Evolutionary conservation across 768 basidiomycete species (phyloP), one percentile per base, ranked within the genome.

Genomic region (Kwoniella bestiolae): DNA sequence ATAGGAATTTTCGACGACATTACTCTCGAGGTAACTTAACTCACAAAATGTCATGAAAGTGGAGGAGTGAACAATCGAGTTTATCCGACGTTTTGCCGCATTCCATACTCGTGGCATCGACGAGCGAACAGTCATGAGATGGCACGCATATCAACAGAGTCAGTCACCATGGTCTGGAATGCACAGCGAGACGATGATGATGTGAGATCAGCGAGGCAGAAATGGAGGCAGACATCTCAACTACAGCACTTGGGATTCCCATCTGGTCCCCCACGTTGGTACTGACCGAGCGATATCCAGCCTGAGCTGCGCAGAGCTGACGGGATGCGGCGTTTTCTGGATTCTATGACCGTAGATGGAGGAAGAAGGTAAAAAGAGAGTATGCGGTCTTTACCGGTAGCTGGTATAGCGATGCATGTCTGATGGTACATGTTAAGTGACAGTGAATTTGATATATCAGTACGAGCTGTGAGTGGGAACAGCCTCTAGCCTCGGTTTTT

Each of bases 261-360:
- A 47, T n/a, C 11, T 47, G 46, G 46, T 47, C 46, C 46, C 46
- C 46, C 46, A 47, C 46, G 11, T 47, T 47, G 46, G 46, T 47
- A 47, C 46, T 47, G 23, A 47, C 25, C 46, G 46, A 47, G 46
- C 46, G 46, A 47, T 25, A 47, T 21, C 25, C 25, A 47, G 46
- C 46, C 23, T 47, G 0, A 47, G 46, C 46, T 47, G 5, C 46
- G 16, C 46, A 47, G 46, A 47, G 25, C 46, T 14, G 23, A 47
- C 46, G 46, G 46, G 46, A 47, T 47, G 46, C 16, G 46, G 46
- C 46, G 46, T 47, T 47, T 47, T 47, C 2, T 47, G 23, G 11
- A 7, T 47, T 47, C 46, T 47, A 47, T 47, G 46, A 21, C 46
- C 46, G 46, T 47, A 47, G 46, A 47, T 47, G 46, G 11, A 47